Conservation (phyloP, 164 flowering plant species). For the Saururus chinensis region DNA sequence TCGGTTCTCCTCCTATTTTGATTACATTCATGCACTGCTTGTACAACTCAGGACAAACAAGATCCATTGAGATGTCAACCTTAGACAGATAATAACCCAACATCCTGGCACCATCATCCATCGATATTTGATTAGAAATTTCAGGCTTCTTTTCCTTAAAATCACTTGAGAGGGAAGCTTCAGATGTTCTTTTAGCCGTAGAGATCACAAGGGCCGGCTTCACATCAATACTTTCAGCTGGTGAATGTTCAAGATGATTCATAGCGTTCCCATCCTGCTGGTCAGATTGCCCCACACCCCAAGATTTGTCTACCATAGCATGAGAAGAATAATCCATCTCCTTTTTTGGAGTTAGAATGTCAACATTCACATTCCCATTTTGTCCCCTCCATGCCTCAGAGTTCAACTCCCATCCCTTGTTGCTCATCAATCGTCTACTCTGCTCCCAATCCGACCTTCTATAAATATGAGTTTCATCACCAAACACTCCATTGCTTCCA, state of each 20-base stretch:
- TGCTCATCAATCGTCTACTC: constrained; percentile 37
- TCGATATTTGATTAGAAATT: constrained; percentile 12
- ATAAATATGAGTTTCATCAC: constrained; percentile 55
- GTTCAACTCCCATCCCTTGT: constrained; percentile 49
- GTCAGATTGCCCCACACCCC: constrained; percentile 24
- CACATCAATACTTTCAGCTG: constrained; percentile 29
- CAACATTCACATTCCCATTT: constrained; percentile 32
- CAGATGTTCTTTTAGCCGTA: constrained; percentile 13
- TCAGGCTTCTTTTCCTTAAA: constrained; percentile 20
- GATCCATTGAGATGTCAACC: constrained; percentile 70
- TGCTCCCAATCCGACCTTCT: constrained; percentile 68
- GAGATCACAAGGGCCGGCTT: constrained; percentile 16
- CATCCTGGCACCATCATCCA: constrained; percentile 14
- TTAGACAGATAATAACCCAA: constrained; percentile 50
- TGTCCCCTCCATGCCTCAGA: constrained; percentile 62
- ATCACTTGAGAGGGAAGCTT: constrained; percentile 14
- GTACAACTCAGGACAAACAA: constrained; percentile 47
- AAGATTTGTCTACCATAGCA: constrained; percentile 25
- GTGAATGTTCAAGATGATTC: constrained; percentile 13
- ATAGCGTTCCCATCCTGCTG: constrained; percentile 25
- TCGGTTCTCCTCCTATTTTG: constrained; percentile 16
- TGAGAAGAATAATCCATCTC: constrained; percentile 25
- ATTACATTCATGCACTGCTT: constrained; percentile 32
- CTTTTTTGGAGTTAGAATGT: constrained; percentile 31
- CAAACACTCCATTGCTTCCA: constrained; percentile 42